Evolutionary conservation across 2,329 filamentous ascomycete species (phyloP), one percentile per base, ranked within the genome.

Genomic region (Juglanconis juglandina): DNA sequence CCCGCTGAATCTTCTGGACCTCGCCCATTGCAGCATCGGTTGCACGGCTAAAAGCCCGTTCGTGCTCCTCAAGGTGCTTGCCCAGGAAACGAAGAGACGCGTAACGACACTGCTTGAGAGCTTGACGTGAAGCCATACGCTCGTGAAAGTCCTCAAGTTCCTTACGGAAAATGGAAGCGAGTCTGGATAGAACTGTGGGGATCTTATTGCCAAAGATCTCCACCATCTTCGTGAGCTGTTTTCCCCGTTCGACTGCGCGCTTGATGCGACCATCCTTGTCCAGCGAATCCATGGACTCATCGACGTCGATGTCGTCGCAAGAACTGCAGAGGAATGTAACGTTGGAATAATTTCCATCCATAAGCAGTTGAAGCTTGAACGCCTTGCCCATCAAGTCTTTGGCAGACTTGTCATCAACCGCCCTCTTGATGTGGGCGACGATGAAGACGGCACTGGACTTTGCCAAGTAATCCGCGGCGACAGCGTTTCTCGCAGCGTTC

Each of bases 261-360:
- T 44, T 32, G 6, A 63, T 58, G 5, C 46, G 53, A 4, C 53
- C 48, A 33, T 62, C 53, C 7, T 34, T 14, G 30, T 62, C 60
- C 17, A 59, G 58, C 1, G 57, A 4, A 9, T 51, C 49, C 1
- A 35, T 6, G 2, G 51, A 30, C 3, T 63, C 58, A 3, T n/a
- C 14, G 14, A 54, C 11, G n/a, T 56, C 33, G 35, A 88, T 83
- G 46, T 87, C 82, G 66, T 88, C 86, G 0, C 82, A 83, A 66
- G 86, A 88, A n/a, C 78, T 81, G 68, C 84, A 87, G 10, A 88
- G 82, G 62, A 88, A 88, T 0, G 82, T 85, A 3, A 87, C 75
- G 3, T 73, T 76, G 7, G 73, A 77, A 56, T 83, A 83, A 0
- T 73, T 77, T 2, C 82, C 80, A 61, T 88, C 85, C 65, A 83